Evolutionary conservation across 2,329 filamentous ascomycete genomes (phyloP).

Genomic region (Alternaria gansuensis): DNA sequence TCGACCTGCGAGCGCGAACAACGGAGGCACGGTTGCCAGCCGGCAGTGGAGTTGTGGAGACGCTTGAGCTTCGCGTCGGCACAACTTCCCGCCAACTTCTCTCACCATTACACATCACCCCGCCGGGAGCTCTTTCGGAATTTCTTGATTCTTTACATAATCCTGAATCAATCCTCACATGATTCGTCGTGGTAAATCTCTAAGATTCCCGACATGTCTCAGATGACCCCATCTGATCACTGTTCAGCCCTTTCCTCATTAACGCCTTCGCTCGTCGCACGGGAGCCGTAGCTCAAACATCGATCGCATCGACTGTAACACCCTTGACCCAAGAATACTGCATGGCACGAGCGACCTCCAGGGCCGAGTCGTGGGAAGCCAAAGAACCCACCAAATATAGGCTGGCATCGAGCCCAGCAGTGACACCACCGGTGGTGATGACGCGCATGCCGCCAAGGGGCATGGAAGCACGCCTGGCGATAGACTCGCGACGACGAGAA

Average conservation of each 20-base stretch:
- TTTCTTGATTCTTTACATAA: slow-evolving; percentile 25
- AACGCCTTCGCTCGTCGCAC: slow-evolving; percentile 40
- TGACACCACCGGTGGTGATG: slow-evolving; percentile 81
- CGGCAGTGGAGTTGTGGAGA: slow-evolving; percentile 10
- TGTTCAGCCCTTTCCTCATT: slow-evolving; percentile 28
- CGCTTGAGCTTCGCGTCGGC: slow-evolving; percentile 11
- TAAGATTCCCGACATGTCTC: slow-evolving; percentile 39
- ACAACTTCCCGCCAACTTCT: neutral
- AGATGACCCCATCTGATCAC: slow-evolving; percentile 35
- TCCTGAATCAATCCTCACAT: slow-evolving; percentile 39
- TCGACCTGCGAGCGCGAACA: neutral
- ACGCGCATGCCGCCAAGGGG: slow-evolving; percentile 74
- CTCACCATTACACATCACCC: slow-evolving; percentile 3
- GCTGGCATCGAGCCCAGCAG: slow-evolving; percentile 81
- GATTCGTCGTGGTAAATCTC: slow-evolving; percentile 42
- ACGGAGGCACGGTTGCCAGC: neutral
- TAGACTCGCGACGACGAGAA: slow-evolving; percentile 81
- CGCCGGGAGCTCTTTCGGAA: neutral
- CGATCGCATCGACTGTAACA: slow-evolving; percentile 82
- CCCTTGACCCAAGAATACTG: slow-evolving; percentile 90
- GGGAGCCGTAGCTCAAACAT: slow-evolving; percentile 67
- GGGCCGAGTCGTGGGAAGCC: slow-evolving; percentile 78
- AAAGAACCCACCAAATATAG: slow-evolving; percentile 86
- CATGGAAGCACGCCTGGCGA: slow-evolving; percentile 79
- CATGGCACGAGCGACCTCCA: slow-evolving; percentile 77